A percentile compares a stretch with the other conserved stretches of the same genome.
These are phyloP conservation scores for Stemphylium beticola DNA, from an alignment of 2,329 filamentous ascomycete species.

Conservation along the genomic window DNA sequence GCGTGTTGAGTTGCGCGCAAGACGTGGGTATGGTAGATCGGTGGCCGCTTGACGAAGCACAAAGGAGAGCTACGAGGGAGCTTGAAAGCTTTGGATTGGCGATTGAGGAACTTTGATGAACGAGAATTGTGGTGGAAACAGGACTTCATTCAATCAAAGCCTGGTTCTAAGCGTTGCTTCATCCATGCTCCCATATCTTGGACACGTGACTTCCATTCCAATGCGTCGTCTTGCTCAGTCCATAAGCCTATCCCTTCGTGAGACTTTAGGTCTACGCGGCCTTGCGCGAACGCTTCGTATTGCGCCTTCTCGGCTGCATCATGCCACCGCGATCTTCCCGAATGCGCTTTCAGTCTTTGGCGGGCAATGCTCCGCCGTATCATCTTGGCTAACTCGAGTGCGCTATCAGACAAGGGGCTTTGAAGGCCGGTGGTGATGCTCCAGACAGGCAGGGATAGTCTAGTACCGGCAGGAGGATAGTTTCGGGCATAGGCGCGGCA, in stretches of 20 bases:
- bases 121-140: neutral
- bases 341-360: slow-evolving; percentile 32
- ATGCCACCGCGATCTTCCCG: slow-evolving; percentile 31
- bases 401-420: slow-evolving; percentile 50
- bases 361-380: slow-evolving; percentile 50
- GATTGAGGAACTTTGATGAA: neutral
- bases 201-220: slow-evolving; percentile 17
- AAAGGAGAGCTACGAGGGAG: neutral
- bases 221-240: slow-evolving; percentile 20
- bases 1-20: neutral
- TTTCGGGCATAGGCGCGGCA: slow-evolving; percentile 47
- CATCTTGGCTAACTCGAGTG: slow-evolving; percentile 49
- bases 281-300: slow-evolving; percentile 35
- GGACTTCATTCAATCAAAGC: neutral
- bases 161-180: slow-evolving; percentile 25
- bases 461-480: slow-evolving; percentile 51
- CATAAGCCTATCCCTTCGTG: slow-evolving; percentile 34
- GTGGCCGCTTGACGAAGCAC: neutral
- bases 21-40: neutral
- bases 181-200: slow-evolving; percentile 37
- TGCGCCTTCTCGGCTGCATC: slow-evolving; percentile 35
- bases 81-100: neutral
- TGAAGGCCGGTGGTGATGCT: slow-evolving; percentile 48
- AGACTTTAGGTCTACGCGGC: slow-evolving; percentile 23
- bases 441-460: slow-evolving; percentile 51